Base-by-base conservation (phyloP, 345 rosid genomes). In the Cardamine chenopodiifolia region DNA sequence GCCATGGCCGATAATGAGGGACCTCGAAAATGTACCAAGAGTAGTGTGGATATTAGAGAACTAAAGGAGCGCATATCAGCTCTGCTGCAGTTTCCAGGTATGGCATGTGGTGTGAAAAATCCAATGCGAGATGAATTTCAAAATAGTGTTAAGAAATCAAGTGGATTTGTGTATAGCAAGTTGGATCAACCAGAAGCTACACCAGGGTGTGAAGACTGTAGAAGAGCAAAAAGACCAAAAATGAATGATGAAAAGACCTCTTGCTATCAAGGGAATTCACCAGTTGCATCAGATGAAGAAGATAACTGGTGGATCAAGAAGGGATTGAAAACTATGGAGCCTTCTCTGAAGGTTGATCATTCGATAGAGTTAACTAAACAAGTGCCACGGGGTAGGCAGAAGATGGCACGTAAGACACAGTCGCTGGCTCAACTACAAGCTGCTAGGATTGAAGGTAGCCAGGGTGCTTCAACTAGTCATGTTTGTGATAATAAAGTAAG, bases 371-470 rank as follows among this genome's bases (percentile, higher is more conserved):
- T 84, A 52, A 74, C 82, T 17, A 96, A 96, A 77, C 99, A 89
- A 81, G 84, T 82, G 47, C 71, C 90, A 48, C 85, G 92, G 58
- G 89, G 95, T 68, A 89, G 97, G 86, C 99, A 88, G 70, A 95
- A 94, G 83, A 57, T 82, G 78, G 95, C 81, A 12, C 98, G 90
- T 18, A 94, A 86, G 83, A 92, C 92, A 56, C 97, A 87, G 73
- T 89, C 92, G 58, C 90, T 95, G 71, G 91, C 98, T 79, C 97
- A 95, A 50, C 75, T 95, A 81, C 94, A 93, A 60, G 86, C 97
- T 83, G 88, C 92, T 78, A 86, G 99, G 80, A 92, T 95, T 77
- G 98, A 95, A 80, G 90, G 90, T 83, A 95, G 98, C 84, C 98
- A 86, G 81, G 99, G 98, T 54, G 96, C 97, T 64, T 92, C 99